Percentiles rank a stretch among this genome's conserved stretches.
phyloP scores from a whole-genome alignment of 1,284 basidiomycete species.

The Earliella scabrosa region DNA sequence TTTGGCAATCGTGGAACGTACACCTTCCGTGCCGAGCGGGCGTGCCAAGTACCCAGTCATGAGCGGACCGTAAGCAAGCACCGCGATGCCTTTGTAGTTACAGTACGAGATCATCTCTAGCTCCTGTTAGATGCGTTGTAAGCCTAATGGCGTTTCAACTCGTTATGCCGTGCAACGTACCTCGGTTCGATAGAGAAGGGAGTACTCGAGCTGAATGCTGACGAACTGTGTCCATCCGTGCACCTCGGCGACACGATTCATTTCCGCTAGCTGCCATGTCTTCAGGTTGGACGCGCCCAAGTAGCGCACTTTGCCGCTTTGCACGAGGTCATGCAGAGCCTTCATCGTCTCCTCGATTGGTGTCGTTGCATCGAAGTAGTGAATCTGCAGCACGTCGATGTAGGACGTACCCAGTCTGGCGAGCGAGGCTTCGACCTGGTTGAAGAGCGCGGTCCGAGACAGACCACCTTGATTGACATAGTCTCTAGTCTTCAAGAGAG shows the following conservation, averaged over 20 bases:
- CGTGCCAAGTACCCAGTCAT: slow-evolving; percentile 43
- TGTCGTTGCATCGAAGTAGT: slow-evolving; percentile 53
- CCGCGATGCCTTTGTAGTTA: slow-evolving; percentile 48
- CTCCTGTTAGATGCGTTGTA: slow-evolving; percentile 39
- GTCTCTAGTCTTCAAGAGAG: slow-evolving; percentile 30
- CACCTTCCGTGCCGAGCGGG: slow-evolving; percentile 36
- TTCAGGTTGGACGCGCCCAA: slow-evolving; percentile 40
- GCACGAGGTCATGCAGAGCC: no score
- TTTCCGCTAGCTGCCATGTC: slow-evolving; percentile 42
- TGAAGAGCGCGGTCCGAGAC: slow-evolving; percentile 51
- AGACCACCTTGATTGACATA: slow-evolving; percentile 38
- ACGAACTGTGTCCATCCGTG: slow-evolving; percentile 44
- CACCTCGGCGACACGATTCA: no score
- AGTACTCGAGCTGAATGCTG: slow-evolving; percentile 46
- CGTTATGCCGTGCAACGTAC: no score
- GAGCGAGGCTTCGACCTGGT: slow-evolving; percentile 55
- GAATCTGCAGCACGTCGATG: slow-evolving; percentile 55
- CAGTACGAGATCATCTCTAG: slow-evolving; percentile 53
- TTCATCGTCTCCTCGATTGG: slow-evolving; percentile 50
- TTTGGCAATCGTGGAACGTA: slow-evolving; percentile 25
- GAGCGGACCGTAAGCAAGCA: slow-evolving; percentile 48
- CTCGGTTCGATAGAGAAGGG: slow-evolving; percentile 40
- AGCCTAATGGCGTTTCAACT: no score
- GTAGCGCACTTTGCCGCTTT: slow-evolving; percentile 37
- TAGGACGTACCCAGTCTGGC: slow-evolving; percentile 46